Base-by-base conservation (phyloP, 306 rosid genomes). In the Arachis hypogaea region DNA sequence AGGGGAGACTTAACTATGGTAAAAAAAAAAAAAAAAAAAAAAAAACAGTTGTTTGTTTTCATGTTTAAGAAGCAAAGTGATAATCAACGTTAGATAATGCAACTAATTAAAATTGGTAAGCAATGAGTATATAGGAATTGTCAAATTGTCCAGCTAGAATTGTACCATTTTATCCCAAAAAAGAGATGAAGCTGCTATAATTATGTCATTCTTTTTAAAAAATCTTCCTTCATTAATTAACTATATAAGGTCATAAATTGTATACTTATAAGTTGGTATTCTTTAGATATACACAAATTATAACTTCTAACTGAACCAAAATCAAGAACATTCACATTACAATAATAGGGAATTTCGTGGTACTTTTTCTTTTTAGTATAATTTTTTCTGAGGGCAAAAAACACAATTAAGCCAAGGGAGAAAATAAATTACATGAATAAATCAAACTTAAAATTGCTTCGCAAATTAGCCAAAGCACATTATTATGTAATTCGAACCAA, bases 31-130 rank as follows among this genome's bases (percentile, higher is more conserved):
- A 16, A 16, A 16, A 16, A 16, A 16, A 16, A 61, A 49, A 49
- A 60, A 6, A 47, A 59, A 61, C 16, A 72, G 16, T 10, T 11
- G 4, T 50, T 50, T 50, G 69, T 36, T 73, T 59, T 41, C 57
- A 5, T 7, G 63, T 14, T 2, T 33, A 46, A 33, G 49, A 72
- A 68, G 29, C 66, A 56, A 30, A 3, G 0, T 7, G 51, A 46
- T 9, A 46, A 46, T 46, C 11, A 46, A 46, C 7, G 3, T 46
- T 46, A 46, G 50, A 33, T 33, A 33, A 33, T 46, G 51, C 51
- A 46, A 8, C 51, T 46, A 3, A 33, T 33, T 33, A 46, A 10
- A 42, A 11, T 22, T 56, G 6, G 11, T 22, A 41, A 42, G 52
- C 54, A 41, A 69, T 22, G 38, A 33, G 38, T 33, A 33, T 33